phyloP scores from a whole-genome alignment of 225 moss, liverwort and hornwort species.

The Bryum argenteum region DNA sequence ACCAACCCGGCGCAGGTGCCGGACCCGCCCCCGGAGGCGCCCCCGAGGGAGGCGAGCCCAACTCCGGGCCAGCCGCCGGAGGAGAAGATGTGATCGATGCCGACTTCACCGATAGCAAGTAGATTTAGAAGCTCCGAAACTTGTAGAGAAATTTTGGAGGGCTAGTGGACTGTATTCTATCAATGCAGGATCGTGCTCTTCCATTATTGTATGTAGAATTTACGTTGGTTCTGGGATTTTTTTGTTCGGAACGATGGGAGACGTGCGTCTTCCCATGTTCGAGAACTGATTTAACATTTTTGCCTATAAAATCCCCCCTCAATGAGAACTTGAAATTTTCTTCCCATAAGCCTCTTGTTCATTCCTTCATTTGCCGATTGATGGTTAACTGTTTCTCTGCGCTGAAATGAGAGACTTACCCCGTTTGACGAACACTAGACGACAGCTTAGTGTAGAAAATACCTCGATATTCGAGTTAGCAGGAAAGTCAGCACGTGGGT shows the following conservation, averaged over 20 bases:
- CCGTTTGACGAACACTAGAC: no score
- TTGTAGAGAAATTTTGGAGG: conserved; percentile 30
- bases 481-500: no score
- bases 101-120: conserved; percentile 89
- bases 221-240: conserved; percentile 24
- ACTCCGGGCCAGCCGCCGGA: conserved; percentile 42
- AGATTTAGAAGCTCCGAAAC: conserved; percentile 29
- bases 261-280: conserved; percentile 17
- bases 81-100: conserved; percentile 82
- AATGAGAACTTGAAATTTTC: conserved; percentile 28
- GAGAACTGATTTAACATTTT: conserved; percentile 39
- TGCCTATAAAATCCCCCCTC: conserved; percentile 23
- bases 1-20: conserved; percentile 84
- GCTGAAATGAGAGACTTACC: no score
- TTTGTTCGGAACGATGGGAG: conserved; percentile 12
- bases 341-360: no score
- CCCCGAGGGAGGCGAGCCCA: conserved; percentile 54
- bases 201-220: conserved; percentile 26
- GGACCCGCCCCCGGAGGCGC: conserved; percentile 72
- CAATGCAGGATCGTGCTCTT: conserved; percentile 28
- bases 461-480: no score
- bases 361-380: no score
- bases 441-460: no score
- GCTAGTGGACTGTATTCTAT: conserved; percentile 31
- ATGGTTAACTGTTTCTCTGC: no score